Evolutionary conservation across 768 basidiomycete species (phyloP), one percentile per base, ranked within the genome.

Genomic region (Leccinum ochraceum): DNA sequence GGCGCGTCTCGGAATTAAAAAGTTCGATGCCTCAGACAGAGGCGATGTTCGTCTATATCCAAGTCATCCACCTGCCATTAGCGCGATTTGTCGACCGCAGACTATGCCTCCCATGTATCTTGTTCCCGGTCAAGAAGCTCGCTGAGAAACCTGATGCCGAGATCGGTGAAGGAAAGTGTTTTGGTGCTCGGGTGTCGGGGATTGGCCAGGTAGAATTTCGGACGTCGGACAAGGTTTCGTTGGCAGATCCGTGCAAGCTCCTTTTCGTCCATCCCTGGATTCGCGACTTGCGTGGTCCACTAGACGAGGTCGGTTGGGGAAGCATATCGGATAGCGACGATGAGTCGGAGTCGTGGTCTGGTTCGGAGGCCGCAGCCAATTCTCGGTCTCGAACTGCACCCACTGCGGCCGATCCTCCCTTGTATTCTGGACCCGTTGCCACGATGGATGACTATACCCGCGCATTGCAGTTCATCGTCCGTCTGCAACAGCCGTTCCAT

Each of bases 221-320:
- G 28, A 58, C 63, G 3, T 42, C 37, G 1, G 53, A 58, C 10
- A 26, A 3, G 10, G 30, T 61, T 22, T 50, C 62, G 22, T 9
- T 36, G 16, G 46, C 1, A 10, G 56, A 61, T 9, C 37, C 56
- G 3, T 49, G 42, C 13, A 56, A 48, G 10, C 24, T 64, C 14
- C 17, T 62, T 51, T 24, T 66, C 16, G 56, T 58, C 10, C 46
- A 60, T 50, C 30, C 65, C 2, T 66, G 65, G 65, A 36, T 66
- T 32, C 57, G 65, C 10, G 54, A 57, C 24, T 24, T 66, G 3
- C 28, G 26, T 1, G 60, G 30, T 16, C 54, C 50, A 10, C 53
- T 49, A 1, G 61, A 57, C 4, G 48, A 39, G 20, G 20, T 3
- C 14, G 14, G 36, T 16, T 28, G 34, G 60, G 28, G 49, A 24